These are phyloP conservation scores for Lodderomyces parapsilosis DNA, from an alignment of 1,139 yeast genomes.

Conservation along the genomic window DNA sequence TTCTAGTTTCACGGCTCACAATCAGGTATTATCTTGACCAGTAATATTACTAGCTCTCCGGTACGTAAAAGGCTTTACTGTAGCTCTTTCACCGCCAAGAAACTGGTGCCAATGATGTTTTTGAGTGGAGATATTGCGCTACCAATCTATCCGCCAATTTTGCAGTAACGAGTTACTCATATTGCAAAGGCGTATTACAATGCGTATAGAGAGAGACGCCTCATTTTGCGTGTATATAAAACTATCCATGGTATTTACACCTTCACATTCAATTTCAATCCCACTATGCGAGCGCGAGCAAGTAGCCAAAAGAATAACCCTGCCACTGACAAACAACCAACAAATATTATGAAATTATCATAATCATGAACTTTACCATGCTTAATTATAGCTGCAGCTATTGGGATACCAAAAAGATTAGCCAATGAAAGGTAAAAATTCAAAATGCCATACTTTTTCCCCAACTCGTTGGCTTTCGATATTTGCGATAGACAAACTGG, in stretches of 20 bases:
- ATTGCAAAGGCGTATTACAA: too few relatives aligned
- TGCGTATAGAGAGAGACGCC: too few relatives aligned
- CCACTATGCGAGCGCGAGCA: constrained; percentile 34
- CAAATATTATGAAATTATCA: constrained; percentile 34
- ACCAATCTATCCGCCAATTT: too few relatives aligned
- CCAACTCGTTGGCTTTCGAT: constrained; percentile 38
- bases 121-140: too few relatives aligned
- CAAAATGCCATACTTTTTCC: constrained; percentile 41
- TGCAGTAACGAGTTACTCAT: too few relatives aligned
- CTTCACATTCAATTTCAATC: constrained; percentile 30
- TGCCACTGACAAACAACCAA: constrained; percentile 29
- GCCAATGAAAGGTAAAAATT: constrained; percentile 41
- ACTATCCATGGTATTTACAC: too few relatives aligned
- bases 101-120: background rate
- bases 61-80: background rate
- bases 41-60: background rate
- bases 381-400: constrained; percentile 44
- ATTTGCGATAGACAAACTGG: constrained; percentile 43
- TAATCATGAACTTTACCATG: constrained; percentile 30
- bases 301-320: constrained; percentile 34
- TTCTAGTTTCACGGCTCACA: too few relatives aligned
- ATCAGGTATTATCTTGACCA: background rate
- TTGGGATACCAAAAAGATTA: constrained; percentile 42
- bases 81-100: background rate
- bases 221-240: too few relatives aligned